phyloP scores from a whole-genome alignment of 495 filamentous ascomycete genomes.

The Umbilicaria muhlenbergii region DNA sequence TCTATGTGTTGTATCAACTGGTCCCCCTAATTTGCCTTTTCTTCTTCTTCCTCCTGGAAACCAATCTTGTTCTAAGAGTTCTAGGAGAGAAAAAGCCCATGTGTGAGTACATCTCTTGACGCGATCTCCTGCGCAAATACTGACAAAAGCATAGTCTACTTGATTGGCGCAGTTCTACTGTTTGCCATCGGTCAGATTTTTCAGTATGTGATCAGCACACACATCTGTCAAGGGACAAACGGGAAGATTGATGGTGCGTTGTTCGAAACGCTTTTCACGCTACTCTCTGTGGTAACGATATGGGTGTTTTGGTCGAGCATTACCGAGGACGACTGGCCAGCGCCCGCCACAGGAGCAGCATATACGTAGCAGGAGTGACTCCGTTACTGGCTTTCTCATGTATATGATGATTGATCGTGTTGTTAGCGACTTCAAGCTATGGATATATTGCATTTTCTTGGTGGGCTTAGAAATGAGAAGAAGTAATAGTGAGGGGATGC shows the following conservation, averaged over 20 bases:
- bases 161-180: conserved; percentile 53
- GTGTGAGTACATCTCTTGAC: conserved; percentile 34
- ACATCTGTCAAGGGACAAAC: conserved; percentile 66
- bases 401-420: conserved; percentile 11
- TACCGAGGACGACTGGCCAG: conserved; percentile 96
- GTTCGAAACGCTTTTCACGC: conserved; percentile 87
- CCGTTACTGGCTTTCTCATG: conserved; percentile 4
- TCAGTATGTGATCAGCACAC: conserved; percentile 80
- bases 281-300: conserved; percentile 61
- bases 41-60: conserved; percentile 67
- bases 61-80: conserved; percentile 65
- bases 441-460: neutral
- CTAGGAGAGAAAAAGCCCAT: conserved; percentile 79
- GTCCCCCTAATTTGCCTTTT: conserved; percentile 78
- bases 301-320: conserved; percentile 99
- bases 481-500: neutral
- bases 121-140: neutral
- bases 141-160: conserved; percentile 43
- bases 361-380: conserved; percentile 22
- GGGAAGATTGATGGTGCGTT: conserved; percentile 86
- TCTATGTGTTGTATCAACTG: conserved; percentile 91
- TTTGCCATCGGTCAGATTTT: conserved; percentile 93
- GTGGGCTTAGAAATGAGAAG: neutral
- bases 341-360: conserved; percentile 32
- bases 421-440: conserved; percentile 7